Base-by-base conservation (phyloP, 345 rosid species). In the Aethionema arabicum region DNA sequence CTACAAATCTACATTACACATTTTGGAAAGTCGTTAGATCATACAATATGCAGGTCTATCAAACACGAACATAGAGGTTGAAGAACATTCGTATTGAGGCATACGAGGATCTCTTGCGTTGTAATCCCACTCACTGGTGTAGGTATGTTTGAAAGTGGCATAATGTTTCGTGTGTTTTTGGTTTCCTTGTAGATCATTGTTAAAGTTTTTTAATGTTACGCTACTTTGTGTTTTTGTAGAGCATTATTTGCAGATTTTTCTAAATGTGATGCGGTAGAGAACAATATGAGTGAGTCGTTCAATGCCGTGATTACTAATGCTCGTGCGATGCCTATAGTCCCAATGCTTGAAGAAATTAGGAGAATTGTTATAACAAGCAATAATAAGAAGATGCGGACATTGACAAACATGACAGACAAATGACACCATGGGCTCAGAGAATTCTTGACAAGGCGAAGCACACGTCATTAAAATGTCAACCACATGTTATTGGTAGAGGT, bases 201-300 rank as follows among this genome's bases (percentile, higher is more conserved):
- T n/a, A n/a, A n/a, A n/a, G n/a, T n/a, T n/a, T n/a, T n/a, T n/a
- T n/a, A n/a, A n/a, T n/a, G n/a, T n/a, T n/a, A n/a, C n/a, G n/a
- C n/a, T n/a, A n/a, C n/a, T n/a, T n/a, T 44, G 13, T 14, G 32
- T 13, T 59, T 35, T n/a, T n/a, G n/a, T 4, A 45, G 52, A 59
- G 52, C 42, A 10, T 31, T 59, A 4, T 59, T 44, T 11, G 45
- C 11, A 33, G 8, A 33, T 59, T 59, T 44, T 32, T 41, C 33
- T 2, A 56, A 37, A 3, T 32, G 38, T 42, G 16, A 7, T 32
- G 64, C 1, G 44, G 52, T 44, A 43, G 41, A 59, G 4, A 59
- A 32, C 15, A 59, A 59, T 44, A 59, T 59, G 52, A 43, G 40
- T 43, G 30, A 59, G 32, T 44, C 15, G 8, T 59, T 59, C 16